Evolutionary conservation across 371 early-diverging fungal species (phyloP), one percentile per base, ranked within the genome.

Genomic region (Dichotomocladium elegans): DNA sequence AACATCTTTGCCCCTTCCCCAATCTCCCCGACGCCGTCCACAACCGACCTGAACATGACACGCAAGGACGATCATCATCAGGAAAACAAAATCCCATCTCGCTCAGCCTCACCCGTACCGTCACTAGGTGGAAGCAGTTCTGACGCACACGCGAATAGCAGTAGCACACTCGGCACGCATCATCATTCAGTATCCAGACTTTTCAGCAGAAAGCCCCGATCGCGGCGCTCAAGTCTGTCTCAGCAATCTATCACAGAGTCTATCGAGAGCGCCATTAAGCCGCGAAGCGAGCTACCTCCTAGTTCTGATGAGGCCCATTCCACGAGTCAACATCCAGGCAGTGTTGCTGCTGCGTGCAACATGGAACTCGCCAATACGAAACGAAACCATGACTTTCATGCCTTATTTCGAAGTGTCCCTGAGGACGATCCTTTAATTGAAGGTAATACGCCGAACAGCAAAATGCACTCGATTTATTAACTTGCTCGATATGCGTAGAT

Each of bases 391-490:
- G 88, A 88, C 37, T 86, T 85, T 53, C 88, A 88, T 60, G 41
- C 72, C 10, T 63, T 85, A 26, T 88, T 88, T 57, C 62, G 78
- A 31, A 80, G 80, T 58, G 77, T 88, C 1, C 86, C 86, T 12
- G 78, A 79, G 12, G 74, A 78, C 6, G 88, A 85, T 57, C 69
- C 66, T 55, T 57, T 88, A 30, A 84, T 88, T 47, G 83, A 85
- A 71, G 83, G 84, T 83, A 37, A 17, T 35, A 2, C 14, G 17
- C 17, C 17, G 14, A 21, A 37, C 9, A 7, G 5, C 14, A 2
- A 19, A 10, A 37, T 5, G 1, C n/a, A 0, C 1, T 5, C 21
- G 37, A 9, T 21, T 37, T 17, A 37, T 15, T 17, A 37, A n/a
- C 5, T 8, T 27, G 14, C n/a, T n/a, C n/a, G n/a, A n/a, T n/a